Conservation (phyloP, 2,329 filamentous ascomycete species). For the Aspergillus novofumigatus region DNA sequence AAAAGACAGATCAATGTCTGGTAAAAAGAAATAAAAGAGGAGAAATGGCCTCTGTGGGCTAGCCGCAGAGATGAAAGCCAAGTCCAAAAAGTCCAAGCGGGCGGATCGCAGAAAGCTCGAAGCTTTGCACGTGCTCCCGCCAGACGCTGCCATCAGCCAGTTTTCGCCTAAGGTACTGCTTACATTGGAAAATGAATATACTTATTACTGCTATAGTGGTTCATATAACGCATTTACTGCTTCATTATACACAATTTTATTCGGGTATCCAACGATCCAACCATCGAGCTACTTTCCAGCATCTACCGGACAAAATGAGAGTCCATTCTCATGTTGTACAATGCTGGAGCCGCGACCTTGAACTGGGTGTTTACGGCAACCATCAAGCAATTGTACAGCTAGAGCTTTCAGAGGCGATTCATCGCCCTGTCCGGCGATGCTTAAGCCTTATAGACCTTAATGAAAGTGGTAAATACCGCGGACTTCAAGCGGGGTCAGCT, state of each 20-base stretch:
- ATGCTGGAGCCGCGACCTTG: not conserved
- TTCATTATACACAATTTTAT: not conserved
- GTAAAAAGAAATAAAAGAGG: slow-evolving; percentile 5
- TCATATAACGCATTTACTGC: not conserved
- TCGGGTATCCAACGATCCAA: not conserved
- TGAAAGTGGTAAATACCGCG: not conserved
- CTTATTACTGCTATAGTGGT: not conserved
- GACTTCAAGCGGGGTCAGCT: not conserved
- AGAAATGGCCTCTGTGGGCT: not conserved
- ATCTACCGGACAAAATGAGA: not conserved
- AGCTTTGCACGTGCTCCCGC: slow-evolving; percentile 22
- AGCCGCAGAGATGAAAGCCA: not conserved
- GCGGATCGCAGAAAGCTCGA: slow-evolving; percentile 11
- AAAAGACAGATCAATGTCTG: slow-evolving; percentile 7
- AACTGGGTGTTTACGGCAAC: not conserved
- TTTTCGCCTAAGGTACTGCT: not conserved
- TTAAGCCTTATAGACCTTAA: not conserved
- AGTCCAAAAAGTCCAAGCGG: not conserved
- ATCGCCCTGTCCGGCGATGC: not conserved
- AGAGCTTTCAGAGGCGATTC: not conserved
- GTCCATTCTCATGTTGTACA: not conserved
- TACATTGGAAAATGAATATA: no score
- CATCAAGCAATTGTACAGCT: not conserved
- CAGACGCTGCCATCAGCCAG: slow-evolving; percentile 5
- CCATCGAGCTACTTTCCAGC: not conserved